Evolutionary conservation across 1,139 yeast genomes (phyloP).

Genomic region (Saccharomyces hybrid): DNA sequence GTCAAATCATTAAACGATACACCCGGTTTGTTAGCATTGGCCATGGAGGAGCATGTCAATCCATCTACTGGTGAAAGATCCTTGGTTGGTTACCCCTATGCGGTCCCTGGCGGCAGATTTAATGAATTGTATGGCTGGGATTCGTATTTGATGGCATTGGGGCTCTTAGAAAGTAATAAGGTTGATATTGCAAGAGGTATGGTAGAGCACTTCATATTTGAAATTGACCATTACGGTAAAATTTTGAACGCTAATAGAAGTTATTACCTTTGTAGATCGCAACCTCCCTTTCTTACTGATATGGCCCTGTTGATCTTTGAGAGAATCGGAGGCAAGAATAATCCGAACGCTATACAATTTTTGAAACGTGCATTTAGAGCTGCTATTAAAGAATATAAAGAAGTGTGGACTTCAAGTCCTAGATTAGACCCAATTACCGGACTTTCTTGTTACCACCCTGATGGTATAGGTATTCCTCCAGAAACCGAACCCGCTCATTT

Average conservation of each 20-base stretch:
- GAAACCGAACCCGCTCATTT: conserved; percentile 94
- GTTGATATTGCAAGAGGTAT: conserved; percentile 75
- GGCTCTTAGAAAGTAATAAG: conserved; percentile 59
- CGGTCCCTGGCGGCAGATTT: conserved; percentile 95
- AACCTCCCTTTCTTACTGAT: conserved; percentile 94
- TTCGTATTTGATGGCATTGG: conserved; percentile 86
- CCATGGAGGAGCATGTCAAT: conserved; percentile 46
- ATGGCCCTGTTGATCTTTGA: conserved; percentile 71
- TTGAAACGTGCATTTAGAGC: conserved; percentile 60
- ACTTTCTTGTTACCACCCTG: conserved; percentile 83
- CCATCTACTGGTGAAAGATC: conserved; percentile 42
- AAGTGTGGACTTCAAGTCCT: conserved; percentile 74
- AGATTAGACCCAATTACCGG: conserved; percentile 75
- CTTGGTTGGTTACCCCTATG: conserved; percentile 70
- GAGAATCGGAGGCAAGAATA: conserved; percentile 41
- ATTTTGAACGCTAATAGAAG: conserved; percentile 90
- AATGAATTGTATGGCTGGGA: conserved; percentile 98
- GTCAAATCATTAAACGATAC: conserved; percentile 69
- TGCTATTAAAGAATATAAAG: conserved; percentile 78
- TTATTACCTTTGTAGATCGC: conserved; percentile 85
- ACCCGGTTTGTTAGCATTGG: conserved; percentile 84
- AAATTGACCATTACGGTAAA: conserved; percentile 84
- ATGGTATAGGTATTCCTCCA: conserved; percentile 88
- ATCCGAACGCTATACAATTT: conserved; percentile 49
- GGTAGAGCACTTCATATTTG: conserved; percentile 89